These are phyloP conservation scores for Boletellus deceptivus DNA, from an alignment of 1,284 basidiomycete genomes.

Conservation along the genomic window DNA sequence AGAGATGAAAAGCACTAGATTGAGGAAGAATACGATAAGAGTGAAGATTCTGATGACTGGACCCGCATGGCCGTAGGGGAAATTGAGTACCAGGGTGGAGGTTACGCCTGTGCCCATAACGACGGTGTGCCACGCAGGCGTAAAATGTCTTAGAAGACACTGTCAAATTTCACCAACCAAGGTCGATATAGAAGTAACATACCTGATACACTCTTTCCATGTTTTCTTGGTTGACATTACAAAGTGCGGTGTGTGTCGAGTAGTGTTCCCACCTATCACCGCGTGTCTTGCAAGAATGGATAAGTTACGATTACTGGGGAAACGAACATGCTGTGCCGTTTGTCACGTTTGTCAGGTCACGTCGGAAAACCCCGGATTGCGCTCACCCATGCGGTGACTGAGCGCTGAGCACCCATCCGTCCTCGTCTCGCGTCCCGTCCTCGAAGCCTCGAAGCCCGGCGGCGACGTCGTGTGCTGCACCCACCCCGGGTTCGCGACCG, in stretches of 20 bases:
- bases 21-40: slow-evolving; percentile 50
- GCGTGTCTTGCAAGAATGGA: no score
- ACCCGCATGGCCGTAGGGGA: slow-evolving; percentile 39
- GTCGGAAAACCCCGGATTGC: no score
- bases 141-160: slow-evolving; percentile 37
- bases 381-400: no score
- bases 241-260: neutral
- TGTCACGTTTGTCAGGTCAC: no score
- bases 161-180: neutral
- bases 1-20: slow-evolving; percentile 50
- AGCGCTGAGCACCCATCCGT: no score
- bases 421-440: no score
- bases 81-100: slow-evolving; percentile 39
- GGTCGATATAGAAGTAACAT: neutral
- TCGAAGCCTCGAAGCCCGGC: no score
- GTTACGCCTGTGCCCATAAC: slow-evolving; percentile 47
- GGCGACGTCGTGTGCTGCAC: no score
- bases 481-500: no score
- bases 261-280: no score
- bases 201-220: slow-evolving; percentile 31
- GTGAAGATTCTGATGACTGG: slow-evolving; percentile 35
- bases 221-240: slow-evolving; percentile 27
- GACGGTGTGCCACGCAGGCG: slow-evolving; percentile 46
- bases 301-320: no score
- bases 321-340: no score